These are phyloP conservation scores for Alternaria longipes DNA, from an alignment of 2,329 filamentous ascomycete species.

Conservation along the genomic window DNA sequence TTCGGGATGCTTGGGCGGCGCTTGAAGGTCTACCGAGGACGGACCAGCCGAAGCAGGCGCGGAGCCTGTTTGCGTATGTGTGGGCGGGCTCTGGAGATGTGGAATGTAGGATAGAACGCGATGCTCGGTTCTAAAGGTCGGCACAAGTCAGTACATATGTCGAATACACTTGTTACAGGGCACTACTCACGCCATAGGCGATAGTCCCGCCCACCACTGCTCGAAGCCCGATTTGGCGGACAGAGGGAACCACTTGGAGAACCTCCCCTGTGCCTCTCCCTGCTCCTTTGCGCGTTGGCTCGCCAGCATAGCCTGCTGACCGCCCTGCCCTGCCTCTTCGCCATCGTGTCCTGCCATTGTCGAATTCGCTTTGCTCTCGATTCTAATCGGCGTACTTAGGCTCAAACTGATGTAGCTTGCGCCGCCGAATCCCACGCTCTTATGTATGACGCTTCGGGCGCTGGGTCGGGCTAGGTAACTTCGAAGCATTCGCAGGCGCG, in stretches of 20 bases:
- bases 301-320: constrained; percentile 59
- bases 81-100: constrained; percentile 76
- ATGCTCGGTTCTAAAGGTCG: constrained; percentile 72
- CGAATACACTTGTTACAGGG: background rate
- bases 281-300: constrained; percentile 57
- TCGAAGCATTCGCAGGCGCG: constrained; percentile 50
- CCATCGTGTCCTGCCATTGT: constrained; percentile 41
- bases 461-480: constrained; percentile 34
- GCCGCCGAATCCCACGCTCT: constrained; percentile 43
- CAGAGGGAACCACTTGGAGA: constrained; percentile 74
- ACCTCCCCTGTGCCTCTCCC: constrained; percentile 43
- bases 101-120: constrained; percentile 87
- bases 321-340: constrained; percentile 33
- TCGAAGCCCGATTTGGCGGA: constrained; percentile 87
- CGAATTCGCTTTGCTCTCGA: constrained; percentile 36
- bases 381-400: constrained; percentile 40
- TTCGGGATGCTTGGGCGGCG: constrained; percentile 49
- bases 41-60: constrained; percentile 56
- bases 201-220: constrained; percentile 81
- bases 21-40: constrained; percentile 52
- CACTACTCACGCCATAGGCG: constrained; percentile 66
- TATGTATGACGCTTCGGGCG: constrained; percentile 34
- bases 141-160: background rate
- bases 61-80: constrained; percentile 70
- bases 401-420: constrained; percentile 44